Conservation (phyloP, 345 rosid genomes). For the Capsella bursapastoris region DNA sequence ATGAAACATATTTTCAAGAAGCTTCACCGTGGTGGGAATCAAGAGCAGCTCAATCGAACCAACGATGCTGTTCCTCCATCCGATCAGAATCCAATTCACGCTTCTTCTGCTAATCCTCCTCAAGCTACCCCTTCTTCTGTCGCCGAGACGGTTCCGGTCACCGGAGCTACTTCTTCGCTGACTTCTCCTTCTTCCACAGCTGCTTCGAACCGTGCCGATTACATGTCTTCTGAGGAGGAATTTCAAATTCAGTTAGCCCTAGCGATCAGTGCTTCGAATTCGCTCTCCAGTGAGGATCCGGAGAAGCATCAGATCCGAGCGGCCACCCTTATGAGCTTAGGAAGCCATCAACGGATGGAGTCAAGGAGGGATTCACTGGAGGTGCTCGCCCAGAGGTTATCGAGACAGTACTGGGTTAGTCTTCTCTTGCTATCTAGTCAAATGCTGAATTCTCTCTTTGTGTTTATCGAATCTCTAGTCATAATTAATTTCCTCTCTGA, state of each 20-base stretch:
- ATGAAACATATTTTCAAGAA: slow-evolving; percentile 98
- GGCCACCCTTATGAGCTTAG: slow-evolving; percentile 73
- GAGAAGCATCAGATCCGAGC: slow-evolving; percentile 98
- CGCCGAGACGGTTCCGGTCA: slow-evolving; percentile 29
- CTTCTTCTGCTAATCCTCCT: slow-evolving; percentile 46
- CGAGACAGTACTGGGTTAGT: slow-evolving; percentile 96
- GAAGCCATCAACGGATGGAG: slow-evolving; percentile 59
- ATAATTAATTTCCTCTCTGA: neutral
- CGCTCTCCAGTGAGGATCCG: slow-evolving; percentile 65
- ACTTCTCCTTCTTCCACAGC: slow-evolving; percentile 44
- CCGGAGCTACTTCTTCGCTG: slow-evolving; percentile 16
- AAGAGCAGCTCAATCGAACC: slow-evolving; percentile 73
- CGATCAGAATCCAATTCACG: slow-evolving; percentile 54
- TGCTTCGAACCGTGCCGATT: slow-evolving; percentile 52
- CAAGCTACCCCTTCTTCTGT: slow-evolving; percentile 55
- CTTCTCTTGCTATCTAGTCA: slow-evolving; percentile 17
- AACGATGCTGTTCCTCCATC: slow-evolving; percentile 60
- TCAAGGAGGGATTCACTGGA: slow-evolving; percentile 62
- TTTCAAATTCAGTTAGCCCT: slow-evolving; percentile 93
- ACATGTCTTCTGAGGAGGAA: slow-evolving; percentile 89
- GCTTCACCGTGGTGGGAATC: slow-evolving; percentile 76
- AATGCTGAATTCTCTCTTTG: slow-evolving; percentile 14
- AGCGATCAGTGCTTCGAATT: slow-evolving; percentile 92
- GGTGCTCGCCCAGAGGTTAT: slow-evolving; percentile 66
- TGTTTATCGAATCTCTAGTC: neutral